A percentile compares a stretch with the other conserved stretches of the same genome.
Conservation (phyloP, 108 stramenopile species). For the Cyclotella baltica region DNA sequence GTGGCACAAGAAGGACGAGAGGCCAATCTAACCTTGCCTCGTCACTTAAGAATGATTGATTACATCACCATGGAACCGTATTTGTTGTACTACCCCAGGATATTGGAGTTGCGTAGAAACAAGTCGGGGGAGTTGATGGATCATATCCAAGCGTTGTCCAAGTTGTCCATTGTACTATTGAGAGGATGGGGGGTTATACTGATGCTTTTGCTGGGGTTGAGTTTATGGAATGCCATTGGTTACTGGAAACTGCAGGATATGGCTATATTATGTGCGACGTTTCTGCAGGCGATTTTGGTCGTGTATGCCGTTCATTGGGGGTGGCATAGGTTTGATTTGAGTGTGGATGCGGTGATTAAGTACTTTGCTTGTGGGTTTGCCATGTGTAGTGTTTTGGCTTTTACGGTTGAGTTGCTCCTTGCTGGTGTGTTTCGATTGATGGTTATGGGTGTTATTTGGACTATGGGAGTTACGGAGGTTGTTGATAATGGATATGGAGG, state of each 20-base stretch:
- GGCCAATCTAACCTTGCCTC: constrained; percentile 56
- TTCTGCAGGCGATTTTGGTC: constrained; percentile 63
- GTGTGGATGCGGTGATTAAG: constrained; percentile 84
- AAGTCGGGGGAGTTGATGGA: constrained; percentile 25
- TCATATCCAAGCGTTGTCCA: constrained; percentile 49
- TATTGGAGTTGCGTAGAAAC: constrained; percentile 28
- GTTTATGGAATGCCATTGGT: constrained; percentile 27
- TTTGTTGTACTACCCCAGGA: constrained; percentile 70
- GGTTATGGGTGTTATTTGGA: constrained; percentile 44
- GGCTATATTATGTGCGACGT: constrained; percentile 59
- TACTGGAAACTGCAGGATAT: constrained; percentile 48
- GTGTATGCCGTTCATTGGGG: constrained; percentile 68
- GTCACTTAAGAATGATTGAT: constrained; percentile 67
- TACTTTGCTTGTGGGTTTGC: constrained; percentile 81
- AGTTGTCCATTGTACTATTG: constrained; percentile 42
- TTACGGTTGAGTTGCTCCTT: constrained; percentile 68
- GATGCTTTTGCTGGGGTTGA: constrained; percentile 36
- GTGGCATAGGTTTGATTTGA: constrained; percentile 70
- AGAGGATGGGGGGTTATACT: constrained; percentile 35
- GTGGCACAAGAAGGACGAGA: constrained; percentile 86
- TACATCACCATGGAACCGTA: constrained; percentile 84
- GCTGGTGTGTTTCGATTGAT: constrained; percentile 49
- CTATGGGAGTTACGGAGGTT: constrained; percentile 57
- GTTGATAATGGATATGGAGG: constrained; percentile 60
- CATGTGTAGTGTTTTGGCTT: constrained; percentile 70